Conservation (phyloP, 768 basidiomycete genomes). For the Guyanaporus albipodus region DNA sequence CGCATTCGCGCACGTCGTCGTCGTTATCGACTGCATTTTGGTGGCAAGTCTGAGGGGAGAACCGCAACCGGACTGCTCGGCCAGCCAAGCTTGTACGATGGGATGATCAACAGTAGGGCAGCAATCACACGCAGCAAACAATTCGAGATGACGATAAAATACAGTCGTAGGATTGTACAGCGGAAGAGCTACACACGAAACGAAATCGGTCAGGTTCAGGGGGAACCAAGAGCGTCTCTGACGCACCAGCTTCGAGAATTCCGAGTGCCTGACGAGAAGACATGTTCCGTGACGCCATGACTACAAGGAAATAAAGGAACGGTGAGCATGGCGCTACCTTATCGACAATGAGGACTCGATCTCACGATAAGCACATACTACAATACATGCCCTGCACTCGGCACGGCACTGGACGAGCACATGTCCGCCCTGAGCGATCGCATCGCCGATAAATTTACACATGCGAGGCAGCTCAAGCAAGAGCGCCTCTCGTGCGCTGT, state of each 20-base stretch:
- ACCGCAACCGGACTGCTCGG: conserved; percentile 26
- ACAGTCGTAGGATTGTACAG: conserved; percentile 48
- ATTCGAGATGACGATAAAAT: conserved; percentile 45
- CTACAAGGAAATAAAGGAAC: conserved; percentile 32
- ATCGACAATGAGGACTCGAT: no score
- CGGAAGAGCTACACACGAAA: conserved; percentile 39
- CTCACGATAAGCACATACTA: conserved; percentile 52
- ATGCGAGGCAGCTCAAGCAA: conserved; percentile 44
- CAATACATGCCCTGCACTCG: conserved; percentile 53
- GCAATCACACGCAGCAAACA: conserved; percentile 42
- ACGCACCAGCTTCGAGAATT: conserved; percentile 42
- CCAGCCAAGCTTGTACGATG: conserved; percentile 38
- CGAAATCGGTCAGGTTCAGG: background rate
- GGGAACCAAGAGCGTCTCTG: background rate
- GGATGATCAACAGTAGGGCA: conserved; percentile 39
- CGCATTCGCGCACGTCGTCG: conserved; percentile 1
- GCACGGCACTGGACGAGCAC: conserved; percentile 53
- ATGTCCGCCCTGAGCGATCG: conserved; percentile 37
- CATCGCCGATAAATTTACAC: conserved; percentile 44
- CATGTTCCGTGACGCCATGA: conserved; percentile 42
- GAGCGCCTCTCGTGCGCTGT: conserved; percentile 37
- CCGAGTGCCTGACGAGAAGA: conserved; percentile 38
- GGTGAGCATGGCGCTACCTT: no score
- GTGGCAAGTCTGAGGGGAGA: conserved; percentile 4
- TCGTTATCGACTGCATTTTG: conserved; percentile 14